Base-by-base conservation (phyloP, 192 early-diverging fungal species). In the Rhizophagus sp. region DNA sequence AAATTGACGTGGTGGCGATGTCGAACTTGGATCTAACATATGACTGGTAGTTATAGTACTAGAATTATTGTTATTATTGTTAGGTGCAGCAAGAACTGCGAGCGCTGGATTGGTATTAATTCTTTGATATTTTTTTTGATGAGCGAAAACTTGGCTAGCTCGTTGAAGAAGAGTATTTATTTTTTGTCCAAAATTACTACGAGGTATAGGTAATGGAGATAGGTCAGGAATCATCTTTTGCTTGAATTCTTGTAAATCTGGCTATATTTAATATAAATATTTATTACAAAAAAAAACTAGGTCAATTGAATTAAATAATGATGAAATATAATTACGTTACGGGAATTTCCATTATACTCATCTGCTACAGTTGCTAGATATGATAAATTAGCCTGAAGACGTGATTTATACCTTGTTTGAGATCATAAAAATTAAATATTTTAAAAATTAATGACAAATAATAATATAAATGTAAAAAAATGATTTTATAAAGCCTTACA, bases 301-400 rank as follows among this genome's bases (percentile, higher is more conserved):
- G 27, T 17, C 10, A 66, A 27, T n/a, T 2, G 22, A 25, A 30
- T 66, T 30, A 66, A 66, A 30, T 33, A 13, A 27, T 30, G 1
- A 66, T 25, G 12, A 27, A 13, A 33, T 15, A 33, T 33, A 70
- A n/a, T 70, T 79, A 79, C 78, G 6, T 63, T 63, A 62, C 62
- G 68, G n/a, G 78, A 47, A 49, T 79, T 69, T 25, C 71, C 71
- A 41, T 25, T 79, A 33, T 71, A 71, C 62, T 79, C 61, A 71
- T 71, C 78, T 7, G 78, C 78, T 25, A 79, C 68, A 8, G 68
- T 79, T 30, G 78, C 78, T 39, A 79, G 24, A 44, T 79, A 79
- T 22, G 67, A 47, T 24, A 79, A 63, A 62, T 79, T 79, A 13
- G 17, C 17, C 69, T 71, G 78, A 57, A 79, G 68, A 41, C 78